A percentile compares a stretch with the other conserved stretches of the same genome.
These are phyloP conservation scores for Aphanomyces invadans DNA, from an alignment of 352 stramenopile genomes.

Conservation along the genomic window DNA sequence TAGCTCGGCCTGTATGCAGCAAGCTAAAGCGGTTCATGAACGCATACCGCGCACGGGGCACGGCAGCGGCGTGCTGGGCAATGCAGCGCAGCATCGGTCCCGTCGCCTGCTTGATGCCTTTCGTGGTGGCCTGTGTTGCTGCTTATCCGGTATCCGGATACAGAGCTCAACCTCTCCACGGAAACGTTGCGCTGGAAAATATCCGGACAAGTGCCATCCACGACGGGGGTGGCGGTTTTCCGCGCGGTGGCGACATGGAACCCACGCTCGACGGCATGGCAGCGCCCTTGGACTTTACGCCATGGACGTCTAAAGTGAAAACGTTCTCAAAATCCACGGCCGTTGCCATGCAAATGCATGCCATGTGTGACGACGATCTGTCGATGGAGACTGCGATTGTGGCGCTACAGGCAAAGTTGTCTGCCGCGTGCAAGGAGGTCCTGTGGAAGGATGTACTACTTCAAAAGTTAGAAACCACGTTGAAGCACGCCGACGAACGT, in stretches of 20 bases:
- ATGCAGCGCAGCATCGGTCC: background rate
- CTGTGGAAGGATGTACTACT: conserved; percentile 1
- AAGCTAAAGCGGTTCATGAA: background rate
- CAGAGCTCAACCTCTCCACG: background rate
- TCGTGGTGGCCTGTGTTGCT: background rate
- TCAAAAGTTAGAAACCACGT: background rate
- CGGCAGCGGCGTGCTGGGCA: background rate
- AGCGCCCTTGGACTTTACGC: background rate
- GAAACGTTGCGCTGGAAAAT: background rate
- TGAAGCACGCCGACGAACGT: background rate
- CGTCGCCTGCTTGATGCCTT: too few relatives aligned
- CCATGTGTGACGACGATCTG: too few relatives aligned
- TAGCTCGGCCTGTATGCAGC: conserved; percentile 9
- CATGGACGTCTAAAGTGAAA: background rate
- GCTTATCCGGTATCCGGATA: background rate
- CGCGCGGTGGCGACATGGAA: too few relatives aligned
- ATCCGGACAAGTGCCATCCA: too few relatives aligned
- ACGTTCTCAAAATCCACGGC: background rate
- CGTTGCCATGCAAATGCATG: too few relatives aligned
- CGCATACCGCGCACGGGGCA: background rate
- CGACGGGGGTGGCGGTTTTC: too few relatives aligned
- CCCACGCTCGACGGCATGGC: background rate
- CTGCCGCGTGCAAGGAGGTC: background rate
- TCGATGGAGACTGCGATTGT: background rate
- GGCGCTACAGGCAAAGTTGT: background rate